Conservation (phyloP, 768 basidiomycete genomes). For the Amanita rubescens region DNA sequence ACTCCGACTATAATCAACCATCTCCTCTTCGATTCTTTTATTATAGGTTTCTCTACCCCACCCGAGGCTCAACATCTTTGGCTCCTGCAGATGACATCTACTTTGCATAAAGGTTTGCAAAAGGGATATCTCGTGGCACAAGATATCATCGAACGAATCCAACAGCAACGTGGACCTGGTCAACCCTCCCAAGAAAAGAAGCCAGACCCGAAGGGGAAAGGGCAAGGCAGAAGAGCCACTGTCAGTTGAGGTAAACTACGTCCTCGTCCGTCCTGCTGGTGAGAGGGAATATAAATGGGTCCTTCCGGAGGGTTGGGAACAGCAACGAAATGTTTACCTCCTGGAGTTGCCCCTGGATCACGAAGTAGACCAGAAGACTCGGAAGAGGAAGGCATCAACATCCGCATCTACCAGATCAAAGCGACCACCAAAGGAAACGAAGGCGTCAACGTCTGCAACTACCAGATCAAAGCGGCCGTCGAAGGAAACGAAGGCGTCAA, state of each 20-base stretch:
- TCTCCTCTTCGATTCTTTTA: background rate
- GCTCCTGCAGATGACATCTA: background rate
- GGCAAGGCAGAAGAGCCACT: background rate
- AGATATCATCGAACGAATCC: background rate
- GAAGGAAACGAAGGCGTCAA: too few species aligned
- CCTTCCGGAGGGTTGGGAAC: background rate
- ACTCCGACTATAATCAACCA: background rate
- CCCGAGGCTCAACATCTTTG: background rate
- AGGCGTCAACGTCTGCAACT: background rate
- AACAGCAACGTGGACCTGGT: background rate
- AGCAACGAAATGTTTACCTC: background rate
- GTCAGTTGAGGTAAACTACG: background rate
- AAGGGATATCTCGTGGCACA: background rate
- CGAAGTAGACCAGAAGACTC: background rate
- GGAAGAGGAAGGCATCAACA: background rate
- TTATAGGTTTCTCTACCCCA: background rate
- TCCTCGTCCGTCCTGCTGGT: background rate
- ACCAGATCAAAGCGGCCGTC: too few species aligned
- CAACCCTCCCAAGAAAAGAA: background rate
- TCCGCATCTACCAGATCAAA: background rate
- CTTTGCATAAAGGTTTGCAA: background rate
- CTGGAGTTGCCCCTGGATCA: background rate
- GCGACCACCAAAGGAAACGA: too few species aligned
- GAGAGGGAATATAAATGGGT: background rate
- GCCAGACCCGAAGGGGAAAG: background rate